Percentiles rank a stretch among this genome's conserved stretches.
Evolutionary conservation across 1,284 basidiomycete species (phyloP).

Genomic region (Irpex sp.): DNA sequence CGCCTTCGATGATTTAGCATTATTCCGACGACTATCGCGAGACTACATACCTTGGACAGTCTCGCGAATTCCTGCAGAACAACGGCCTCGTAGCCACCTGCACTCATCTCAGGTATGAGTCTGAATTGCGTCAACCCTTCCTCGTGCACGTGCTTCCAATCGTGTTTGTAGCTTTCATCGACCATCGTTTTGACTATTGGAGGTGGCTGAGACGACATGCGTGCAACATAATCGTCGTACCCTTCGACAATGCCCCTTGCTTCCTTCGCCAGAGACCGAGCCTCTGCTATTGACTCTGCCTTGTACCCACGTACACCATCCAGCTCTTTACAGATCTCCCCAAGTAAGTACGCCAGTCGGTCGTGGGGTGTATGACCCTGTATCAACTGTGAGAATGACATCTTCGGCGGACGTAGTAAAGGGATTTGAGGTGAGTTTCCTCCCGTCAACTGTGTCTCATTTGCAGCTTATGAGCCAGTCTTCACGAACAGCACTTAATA

Average conservation of each 20-base stretch:
- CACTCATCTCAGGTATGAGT: conserved; percentile 17
- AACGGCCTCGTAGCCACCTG: conserved; percentile 17
- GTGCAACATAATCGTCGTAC: conserved; percentile 13
- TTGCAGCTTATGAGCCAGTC: background rate
- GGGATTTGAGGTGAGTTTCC: background rate
- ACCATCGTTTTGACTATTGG: conserved; percentile 15
- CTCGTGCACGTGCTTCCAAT: conserved; percentile 12
- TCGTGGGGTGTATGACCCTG: conserved; percentile 15
- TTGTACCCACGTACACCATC: background rate
- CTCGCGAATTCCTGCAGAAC: conserved; percentile 16
- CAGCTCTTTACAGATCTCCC: conserved; percentile 9
- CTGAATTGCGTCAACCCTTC: conserved; percentile 15
- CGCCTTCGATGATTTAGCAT: conserved; percentile 6
- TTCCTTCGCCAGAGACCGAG: conserved; percentile 5
- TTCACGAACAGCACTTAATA: background rate
- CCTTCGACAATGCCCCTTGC: conserved; percentile 14
- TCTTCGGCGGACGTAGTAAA: background rate
- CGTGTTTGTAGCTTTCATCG: conserved; percentile 9
- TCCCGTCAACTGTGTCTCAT: background rate
- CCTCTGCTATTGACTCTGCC: conserved; percentile 1
- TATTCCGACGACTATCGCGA: background rate
- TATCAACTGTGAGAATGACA: background rate
- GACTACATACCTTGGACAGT: conserved; percentile 10
- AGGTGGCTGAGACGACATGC: conserved; percentile 12
- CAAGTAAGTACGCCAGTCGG: conserved; percentile 12